Evolutionary conservation across 768 basidiomycete genomes (phyloP).

Genomic region (Russula emetica): DNA sequence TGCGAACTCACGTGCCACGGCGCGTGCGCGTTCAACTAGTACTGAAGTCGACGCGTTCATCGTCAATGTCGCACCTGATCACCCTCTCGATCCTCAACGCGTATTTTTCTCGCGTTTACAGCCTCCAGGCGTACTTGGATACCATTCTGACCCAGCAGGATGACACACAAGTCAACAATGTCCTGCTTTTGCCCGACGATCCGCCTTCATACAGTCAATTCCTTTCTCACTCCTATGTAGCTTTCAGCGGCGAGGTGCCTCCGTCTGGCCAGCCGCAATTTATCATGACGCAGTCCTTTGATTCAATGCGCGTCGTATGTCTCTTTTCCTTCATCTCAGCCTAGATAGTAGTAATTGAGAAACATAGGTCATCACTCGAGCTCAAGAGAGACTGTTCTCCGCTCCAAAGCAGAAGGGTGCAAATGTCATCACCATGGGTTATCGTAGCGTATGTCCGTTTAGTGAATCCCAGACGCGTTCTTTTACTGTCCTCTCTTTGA

Average conservation of each 20-base stretch:
- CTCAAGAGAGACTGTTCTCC: conserved; percentile 52
- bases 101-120: conserved; percentile 18
- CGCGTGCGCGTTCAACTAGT: not conserved
- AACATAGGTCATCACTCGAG: conserved; percentile 55
- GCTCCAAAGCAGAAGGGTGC: conserved; percentile 36
- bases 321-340: not conserved
- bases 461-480: not conserved
- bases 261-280: conserved; percentile 1
- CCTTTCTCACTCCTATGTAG: conserved; percentile 15
- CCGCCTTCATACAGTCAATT: conserved; percentile 10
- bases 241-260: conserved; percentile 8
- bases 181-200: conserved; percentile 14
- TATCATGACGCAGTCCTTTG: conserved; percentile 17
- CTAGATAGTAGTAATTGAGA: conserved; percentile 29
- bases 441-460: conserved; percentile 46
- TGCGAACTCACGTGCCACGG: conserved; percentile 8
- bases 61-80: conserved; percentile 19
- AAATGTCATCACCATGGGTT: conserved; percentile 66
- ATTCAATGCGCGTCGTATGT: conserved; percentile 19
- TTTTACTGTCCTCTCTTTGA: conserved; percentile 2
- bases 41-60: not conserved
- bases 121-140: conserved; percentile 16
- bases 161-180: conserved; percentile 5
- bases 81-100: conserved; percentile 23
- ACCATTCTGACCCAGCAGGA: not conserved